These are phyloP conservation scores for Primulina eburnea DNA, from an alignment of 257 asterid genomes.

Conservation along the genomic window DNA sequence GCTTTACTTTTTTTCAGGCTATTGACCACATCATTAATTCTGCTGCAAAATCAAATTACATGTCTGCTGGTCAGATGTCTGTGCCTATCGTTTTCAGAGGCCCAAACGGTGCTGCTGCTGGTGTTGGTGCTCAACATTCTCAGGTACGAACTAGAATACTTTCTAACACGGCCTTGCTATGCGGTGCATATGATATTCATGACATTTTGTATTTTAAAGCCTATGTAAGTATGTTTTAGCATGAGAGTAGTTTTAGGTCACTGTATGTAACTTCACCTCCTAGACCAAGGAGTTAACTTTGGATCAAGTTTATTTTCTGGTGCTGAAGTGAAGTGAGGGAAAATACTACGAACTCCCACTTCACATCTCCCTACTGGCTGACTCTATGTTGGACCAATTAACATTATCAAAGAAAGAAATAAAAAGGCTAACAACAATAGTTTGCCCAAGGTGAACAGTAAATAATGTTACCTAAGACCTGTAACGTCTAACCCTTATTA, in stretches of 20 bases:
- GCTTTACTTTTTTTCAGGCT: constrained; percentile 47
- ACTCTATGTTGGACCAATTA: background rate
- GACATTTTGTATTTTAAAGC: background rate
- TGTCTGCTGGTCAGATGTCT: constrained; percentile 82
- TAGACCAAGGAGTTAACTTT: background rate
- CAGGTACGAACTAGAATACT: constrained; percentile 47
- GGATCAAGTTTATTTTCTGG: constrained; percentile 5
- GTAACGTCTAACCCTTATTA: background rate
- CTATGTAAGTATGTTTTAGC: background rate
- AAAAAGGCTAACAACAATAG: background rate
- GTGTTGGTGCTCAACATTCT: constrained; percentile 93
- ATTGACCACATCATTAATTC: constrained; percentile 89
- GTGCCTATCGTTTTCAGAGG: constrained; percentile 91
- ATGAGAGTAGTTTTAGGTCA: background rate
- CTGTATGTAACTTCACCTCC: background rate
- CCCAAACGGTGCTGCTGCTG: constrained; percentile 96
- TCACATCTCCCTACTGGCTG: background rate
- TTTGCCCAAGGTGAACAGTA: background rate
- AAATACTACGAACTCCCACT: background rate
- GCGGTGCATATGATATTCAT: background rate
- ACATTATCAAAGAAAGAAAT: background rate
- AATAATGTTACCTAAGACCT: background rate
- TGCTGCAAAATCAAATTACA: constrained; percentile 88
- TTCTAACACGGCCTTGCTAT: constrained; percentile 10
- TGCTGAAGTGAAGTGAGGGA: constrained; percentile 13